Percentiles rank a stretch among this genome's conserved stretches.
phyloP scores from a whole-genome alignment of 805 yeast species.

The Kodamaea laetipori region DNA sequence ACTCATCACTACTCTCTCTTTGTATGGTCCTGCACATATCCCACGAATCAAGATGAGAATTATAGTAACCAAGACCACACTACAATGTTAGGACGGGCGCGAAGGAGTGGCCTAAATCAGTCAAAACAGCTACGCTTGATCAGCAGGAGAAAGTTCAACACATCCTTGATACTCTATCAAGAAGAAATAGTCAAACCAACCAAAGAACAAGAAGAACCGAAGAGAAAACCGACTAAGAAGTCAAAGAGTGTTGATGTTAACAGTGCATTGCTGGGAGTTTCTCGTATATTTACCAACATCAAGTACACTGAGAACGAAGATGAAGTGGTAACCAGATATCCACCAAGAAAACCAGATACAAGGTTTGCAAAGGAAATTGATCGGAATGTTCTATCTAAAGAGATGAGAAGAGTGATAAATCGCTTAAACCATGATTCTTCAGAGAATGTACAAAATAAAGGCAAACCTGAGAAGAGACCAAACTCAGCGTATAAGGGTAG shows the following conservation, averaged over 20 bases:
- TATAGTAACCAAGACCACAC: no score
- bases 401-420: slow-evolving; percentile 14
- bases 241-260: slow-evolving; percentile 15
- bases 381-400: slow-evolving; percentile 14
- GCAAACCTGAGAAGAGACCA: background rate
- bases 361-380: slow-evolving; percentile 17
- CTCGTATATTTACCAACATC: slow-evolving; percentile 12
- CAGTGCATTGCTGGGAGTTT: slow-evolving; percentile 14
- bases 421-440: no score
- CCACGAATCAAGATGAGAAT: no score
- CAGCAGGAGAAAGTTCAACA: background rate
- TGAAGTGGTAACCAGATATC: slow-evolving; percentile 2
- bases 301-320: slow-evolving; percentile 12
- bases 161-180: background rate
- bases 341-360: slow-evolving; percentile 13
- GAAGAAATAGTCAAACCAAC: background rate
- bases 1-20: no score
- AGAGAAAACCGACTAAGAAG: slow-evolving; percentile 10
- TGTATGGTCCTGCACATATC: no score
- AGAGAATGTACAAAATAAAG: no score
- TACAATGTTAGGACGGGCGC: no score
- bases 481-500: background rate
- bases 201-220: background rate
- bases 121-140: no score
- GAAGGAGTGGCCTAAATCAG: no score